Conservation (phyloP, 176 grass and related monocot genomes). For the Musa troglodytarum region DNA sequence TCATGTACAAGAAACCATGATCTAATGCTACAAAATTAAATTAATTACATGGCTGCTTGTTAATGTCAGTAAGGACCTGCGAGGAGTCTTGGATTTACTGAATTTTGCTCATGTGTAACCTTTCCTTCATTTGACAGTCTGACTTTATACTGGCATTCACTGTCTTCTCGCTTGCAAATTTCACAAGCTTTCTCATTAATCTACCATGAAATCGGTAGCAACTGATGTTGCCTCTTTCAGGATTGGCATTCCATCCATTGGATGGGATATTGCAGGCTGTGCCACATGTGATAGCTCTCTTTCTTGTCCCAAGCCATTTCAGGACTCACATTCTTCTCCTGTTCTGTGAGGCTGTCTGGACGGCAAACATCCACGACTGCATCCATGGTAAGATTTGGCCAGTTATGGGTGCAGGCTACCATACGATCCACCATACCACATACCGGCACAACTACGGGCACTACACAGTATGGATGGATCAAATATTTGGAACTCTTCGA, state of each 20-base stretch:
- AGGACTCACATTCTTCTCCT: slow-evolving; percentile 47
- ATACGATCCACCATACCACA: slow-evolving; percentile 90
- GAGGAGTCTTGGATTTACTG: too few relatives aligned
- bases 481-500: slow-evolving; percentile 77
- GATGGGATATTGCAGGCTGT: slow-evolving; percentile 83
- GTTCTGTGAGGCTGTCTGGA: slow-evolving; percentile 79
- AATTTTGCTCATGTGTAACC: too few relatives aligned
- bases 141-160: too few relatives aligned
- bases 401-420: slow-evolving; percentile 84
- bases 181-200: not conserved
- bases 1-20: too few relatives aligned
- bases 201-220: not conserved
- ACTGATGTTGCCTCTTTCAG: slow-evolving; percentile 27
- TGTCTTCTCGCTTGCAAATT: too few relatives aligned
- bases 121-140: too few relatives aligned
- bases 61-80: too few relatives aligned
- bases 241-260: slow-evolving; percentile 84
- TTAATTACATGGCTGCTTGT: too few relatives aligned
- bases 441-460: slow-evolving; percentile 95
- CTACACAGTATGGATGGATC: slow-evolving; percentile 82
- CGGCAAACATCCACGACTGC: slow-evolving; percentile 86
- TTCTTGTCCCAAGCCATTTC: slow-evolving; percentile 53
- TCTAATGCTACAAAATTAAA: too few relatives aligned
- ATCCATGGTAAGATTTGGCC: slow-evolving; percentile 88
- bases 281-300: slow-evolving; percentile 70